Base-by-base conservation (phyloP, 1,284 basidiomycete species). In the Fomitopsis palustris region DNA sequence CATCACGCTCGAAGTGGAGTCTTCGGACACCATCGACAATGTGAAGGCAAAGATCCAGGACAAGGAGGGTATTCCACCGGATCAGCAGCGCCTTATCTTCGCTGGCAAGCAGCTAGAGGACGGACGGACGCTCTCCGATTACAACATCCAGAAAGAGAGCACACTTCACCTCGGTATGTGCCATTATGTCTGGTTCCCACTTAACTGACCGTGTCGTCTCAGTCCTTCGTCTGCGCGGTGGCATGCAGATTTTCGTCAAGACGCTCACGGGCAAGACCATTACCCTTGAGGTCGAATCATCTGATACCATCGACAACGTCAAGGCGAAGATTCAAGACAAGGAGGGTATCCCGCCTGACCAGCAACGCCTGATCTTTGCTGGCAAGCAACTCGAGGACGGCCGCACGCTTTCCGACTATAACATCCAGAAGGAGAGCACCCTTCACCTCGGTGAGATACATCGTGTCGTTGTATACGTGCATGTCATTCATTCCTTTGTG, bases 361-460 rank as follows among this genome's bases (percentile, higher is more conserved):
- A 62, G 51, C 61, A 62, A 53, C 61, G 61, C 19, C 53, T 62
- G 31, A 62, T 62, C 61, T 62, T 62, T 47, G 61, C 61, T 31
- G 61, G 61, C 33, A 62, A 62, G 60, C 63, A 64, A 29, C 61
- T 64, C 17, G 62, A 58, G 56, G 54, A 54, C 49, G 54, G 54
- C 12, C 81, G 85, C 65, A 88, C 86, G 57, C 80, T 88, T 59
- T 84, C 83, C 55, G 86, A 89, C 72, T 88, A 88, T 78, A 88
- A 91, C 73, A 87, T 87, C 47, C 85, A 87, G 80, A 87, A 87
- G 72, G 85, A 87, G 69, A 83, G 81, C 0, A 95, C 92, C 54
- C 87, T 93, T 60, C 91, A 94, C 72, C 82, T 94, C 25, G 82
- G 67, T 70, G 45, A 43, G 55, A 33, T 33, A 23, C 8, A 14